Evolutionary conservation across 768 basidiomycete species (phyloP).

Genomic region (Phaeotremella fagi): DNA sequence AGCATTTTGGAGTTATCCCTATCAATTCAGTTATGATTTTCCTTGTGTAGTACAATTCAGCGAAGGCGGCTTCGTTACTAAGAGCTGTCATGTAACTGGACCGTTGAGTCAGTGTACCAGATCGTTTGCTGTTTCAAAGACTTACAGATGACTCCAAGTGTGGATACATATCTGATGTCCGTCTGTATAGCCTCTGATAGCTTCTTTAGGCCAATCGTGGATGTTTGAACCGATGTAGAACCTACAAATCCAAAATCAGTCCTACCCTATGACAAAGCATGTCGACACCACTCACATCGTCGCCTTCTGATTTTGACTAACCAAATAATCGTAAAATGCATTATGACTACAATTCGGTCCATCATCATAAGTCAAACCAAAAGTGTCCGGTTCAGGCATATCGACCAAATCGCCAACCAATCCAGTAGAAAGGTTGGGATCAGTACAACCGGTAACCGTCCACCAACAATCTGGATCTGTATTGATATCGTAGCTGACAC

Average conservation of each 20-base stretch:
- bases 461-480: constrained; percentile 51
- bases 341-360: constrained; percentile 50
- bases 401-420: constrained; percentile 42
- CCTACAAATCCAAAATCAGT: too few relatives aligned
- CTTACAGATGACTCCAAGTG: constrained; percentile 44
- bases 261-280: too few relatives aligned
- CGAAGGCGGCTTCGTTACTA: constrained; percentile 43
- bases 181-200: constrained; percentile 43
- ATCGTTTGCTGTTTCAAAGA: not conserved
- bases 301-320: constrained; percentile 45
- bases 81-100: constrained; percentile 63
- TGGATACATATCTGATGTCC: constrained; percentile 48
- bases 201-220: constrained; percentile 51
- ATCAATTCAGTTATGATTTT: constrained; percentile 37
- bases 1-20: constrained; percentile 36
- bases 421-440: constrained; percentile 25
- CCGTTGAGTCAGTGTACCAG: too few relatives aligned
- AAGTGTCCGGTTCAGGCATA: constrained; percentile 46
- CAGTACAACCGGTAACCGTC: constrained; percentile 39
- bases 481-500: constrained; percentile 32
- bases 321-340: constrained; percentile 49
- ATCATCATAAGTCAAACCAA: constrained; percentile 50
- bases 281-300: constrained; percentile 42
- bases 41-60: constrained; percentile 43
- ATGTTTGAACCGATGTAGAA: constrained; percentile 52